A percentile compares a stretch with the other conserved stretches of the same genome.
phyloP scores from a whole-genome alignment of 2,329 filamentous ascomycete genomes.

The Aspergillus fumigatiaffinis region DNA sequence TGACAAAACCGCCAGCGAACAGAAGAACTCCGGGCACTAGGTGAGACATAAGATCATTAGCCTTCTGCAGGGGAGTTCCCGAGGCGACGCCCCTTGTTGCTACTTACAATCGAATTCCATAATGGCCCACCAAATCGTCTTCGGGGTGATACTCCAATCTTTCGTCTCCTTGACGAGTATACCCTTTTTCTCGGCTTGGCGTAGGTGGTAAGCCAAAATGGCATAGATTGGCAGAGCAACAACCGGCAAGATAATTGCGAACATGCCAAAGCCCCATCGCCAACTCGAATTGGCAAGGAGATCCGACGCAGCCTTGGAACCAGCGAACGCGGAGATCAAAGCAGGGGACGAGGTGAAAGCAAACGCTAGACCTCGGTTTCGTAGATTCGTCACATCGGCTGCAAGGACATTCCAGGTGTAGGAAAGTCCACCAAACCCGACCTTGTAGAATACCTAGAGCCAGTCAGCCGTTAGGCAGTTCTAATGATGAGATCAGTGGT shows the following conservation, averaged over 20 bases:
- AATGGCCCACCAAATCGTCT: conserved; percentile 45
- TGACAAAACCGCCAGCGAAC: conserved; percentile 53
- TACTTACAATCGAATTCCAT: conserved; percentile 54
- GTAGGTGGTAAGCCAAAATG: conserved; percentile 51
- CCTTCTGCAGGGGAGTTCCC: neutral
- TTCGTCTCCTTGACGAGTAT: conserved; percentile 40
- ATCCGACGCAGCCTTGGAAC: conserved; percentile 45
- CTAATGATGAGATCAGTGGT: neutral
- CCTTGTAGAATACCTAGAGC: conserved; percentile 53
- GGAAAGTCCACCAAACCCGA: conserved; percentile 52
- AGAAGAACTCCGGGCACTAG: conserved; percentile 54
- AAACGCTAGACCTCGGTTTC: conserved; percentile 56
- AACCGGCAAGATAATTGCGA: conserved; percentile 55
- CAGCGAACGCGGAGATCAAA: conserved; percentile 57
- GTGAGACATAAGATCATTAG: neutral
- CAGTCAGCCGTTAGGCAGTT: neutral
- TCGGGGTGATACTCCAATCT: conserved; percentile 44
- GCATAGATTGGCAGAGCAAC: conserved; percentile 52
- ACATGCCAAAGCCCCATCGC: conserved; percentile 60
- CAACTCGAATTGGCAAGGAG: conserved; percentile 50
- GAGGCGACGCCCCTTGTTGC: neutral
- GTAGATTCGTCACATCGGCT: conserved; percentile 57
- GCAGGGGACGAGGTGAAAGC: conserved; percentile 57
- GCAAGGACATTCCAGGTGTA: conserved; percentile 56
- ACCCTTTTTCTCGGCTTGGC: conserved; percentile 52